Evolutionary conservation across 768 basidiomycete genomes (phyloP).

Genomic region (Leucocoprinus birnbaumii): DNA sequence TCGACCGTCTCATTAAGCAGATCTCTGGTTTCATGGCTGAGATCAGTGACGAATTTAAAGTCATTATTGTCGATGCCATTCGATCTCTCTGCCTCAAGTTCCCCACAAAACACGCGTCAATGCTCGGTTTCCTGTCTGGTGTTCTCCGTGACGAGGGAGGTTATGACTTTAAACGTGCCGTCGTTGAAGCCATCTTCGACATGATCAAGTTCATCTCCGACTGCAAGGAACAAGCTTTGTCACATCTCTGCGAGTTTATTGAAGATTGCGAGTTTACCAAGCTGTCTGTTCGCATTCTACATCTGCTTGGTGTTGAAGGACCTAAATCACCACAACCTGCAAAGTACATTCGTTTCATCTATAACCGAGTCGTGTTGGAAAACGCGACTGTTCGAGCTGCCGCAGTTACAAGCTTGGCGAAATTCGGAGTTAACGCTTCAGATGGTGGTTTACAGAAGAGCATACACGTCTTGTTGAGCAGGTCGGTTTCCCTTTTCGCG

Average conservation of each 20-base stretch:
- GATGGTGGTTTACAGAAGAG: slow-evolving; percentile 81
- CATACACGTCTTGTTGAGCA: slow-evolving; percentile 80
- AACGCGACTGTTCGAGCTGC: slow-evolving; percentile 98
- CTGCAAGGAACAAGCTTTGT: slow-evolving; percentile 95
- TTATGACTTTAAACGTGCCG: slow-evolving; percentile 98
- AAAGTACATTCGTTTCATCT: slow-evolving; percentile 99
- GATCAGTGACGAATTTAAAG: slow-evolving; percentile 99
- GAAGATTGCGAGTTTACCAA: slow-evolving; percentile 99
- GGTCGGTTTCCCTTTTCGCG: slow-evolving; percentile 38
- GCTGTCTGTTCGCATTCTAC: slow-evolving; percentile 93
- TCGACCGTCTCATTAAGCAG: slow-evolving; percentile 98
- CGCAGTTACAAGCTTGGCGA: slow-evolving; percentile 91
- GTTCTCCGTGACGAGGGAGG: slow-evolving; percentile 98
- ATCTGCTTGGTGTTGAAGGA: slow-evolving; percentile 93
- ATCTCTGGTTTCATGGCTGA: slow-evolving; percentile 99
- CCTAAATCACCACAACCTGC: slow-evolving; percentile 95
- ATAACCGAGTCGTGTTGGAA: slow-evolving; percentile 98
- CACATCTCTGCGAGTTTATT: slow-evolving; percentile 98
- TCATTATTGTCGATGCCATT: slow-evolving; percentile 98
- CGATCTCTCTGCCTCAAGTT: slow-evolving; percentile 98
- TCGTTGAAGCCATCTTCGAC: slow-evolving; percentile 99
- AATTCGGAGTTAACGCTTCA: slow-evolving; percentile 89
- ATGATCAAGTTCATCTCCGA: slow-evolving; percentile 99
- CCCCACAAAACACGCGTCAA: slow-evolving; percentile 92
- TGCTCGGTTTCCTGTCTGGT: slow-evolving; percentile 96